A percentile compares a stretch with the other conserved stretches of the same genome.
Conservation (phyloP, 306 rosid genomes). For the Prunus kanzakura region DNA sequence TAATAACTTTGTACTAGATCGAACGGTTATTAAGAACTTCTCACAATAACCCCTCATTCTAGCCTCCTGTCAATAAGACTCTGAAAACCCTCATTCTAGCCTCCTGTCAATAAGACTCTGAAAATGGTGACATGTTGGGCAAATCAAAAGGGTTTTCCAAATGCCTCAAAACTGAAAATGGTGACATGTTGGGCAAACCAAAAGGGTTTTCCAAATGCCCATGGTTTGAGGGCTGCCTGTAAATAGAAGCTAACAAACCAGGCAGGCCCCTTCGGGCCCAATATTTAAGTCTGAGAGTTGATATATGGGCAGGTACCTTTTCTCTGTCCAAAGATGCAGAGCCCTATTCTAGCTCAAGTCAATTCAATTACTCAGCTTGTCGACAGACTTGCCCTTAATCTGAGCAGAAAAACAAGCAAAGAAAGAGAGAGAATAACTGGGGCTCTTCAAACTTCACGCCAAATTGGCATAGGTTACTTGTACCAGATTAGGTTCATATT, state of each 20-base stretch:
- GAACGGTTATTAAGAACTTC: too few species aligned
- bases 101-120: too few species aligned
- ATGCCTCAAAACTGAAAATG: too few species aligned
- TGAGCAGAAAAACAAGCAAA: neutral
- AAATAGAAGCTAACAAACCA: neutral
- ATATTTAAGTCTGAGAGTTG: neutral
- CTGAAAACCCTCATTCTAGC: too few species aligned
- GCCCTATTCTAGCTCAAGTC: neutral
- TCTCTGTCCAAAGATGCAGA: neutral
- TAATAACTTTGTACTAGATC: accelerated
- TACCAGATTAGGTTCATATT: neutral
- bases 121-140: neutral
- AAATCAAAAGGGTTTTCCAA: too few species aligned
- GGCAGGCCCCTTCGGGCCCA: neutral
- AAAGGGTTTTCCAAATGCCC: neutral
- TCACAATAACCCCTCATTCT: too few species aligned
- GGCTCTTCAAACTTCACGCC: neutral
- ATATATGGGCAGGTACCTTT: neutral
- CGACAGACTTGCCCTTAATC: neutral
- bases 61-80: too few species aligned
- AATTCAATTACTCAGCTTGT: neutral
- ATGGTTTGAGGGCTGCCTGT: neutral
- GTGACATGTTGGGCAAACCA: neutral
- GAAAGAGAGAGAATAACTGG: too few species aligned
- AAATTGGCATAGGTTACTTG: neutral